Evolutionary conservation across 345 rosid species (phyloP).

Genomic region (Lumnitzera racemosa): DNA sequence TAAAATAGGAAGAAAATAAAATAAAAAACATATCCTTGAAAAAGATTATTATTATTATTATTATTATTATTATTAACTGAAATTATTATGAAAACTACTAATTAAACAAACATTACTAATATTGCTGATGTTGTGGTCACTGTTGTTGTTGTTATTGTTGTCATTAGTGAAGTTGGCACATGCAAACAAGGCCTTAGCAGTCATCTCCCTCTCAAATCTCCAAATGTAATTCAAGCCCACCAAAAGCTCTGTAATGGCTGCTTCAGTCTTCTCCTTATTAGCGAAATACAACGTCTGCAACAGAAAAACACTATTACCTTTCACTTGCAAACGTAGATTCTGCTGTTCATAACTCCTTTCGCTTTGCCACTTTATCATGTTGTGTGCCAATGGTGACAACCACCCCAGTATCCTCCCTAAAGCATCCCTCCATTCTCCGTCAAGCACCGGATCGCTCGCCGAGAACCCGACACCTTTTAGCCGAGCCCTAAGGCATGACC

Average conservation of each 20-base stretch:
- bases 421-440: constrained; percentile 83
- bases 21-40: no score
- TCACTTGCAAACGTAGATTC: constrained; percentile 15
- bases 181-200: constrained; percentile 75
- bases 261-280: constrained; percentile 77
- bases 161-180: constrained; percentile 20
- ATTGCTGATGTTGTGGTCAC: no score
- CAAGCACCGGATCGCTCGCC: constrained; percentile 67
- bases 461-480: constrained; percentile 70
- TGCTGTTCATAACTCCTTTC: constrained; percentile 94
- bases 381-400: constrained; percentile 88
- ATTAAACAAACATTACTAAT: no score
- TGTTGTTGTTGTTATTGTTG: no score
- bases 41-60: no score
- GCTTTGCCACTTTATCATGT: constrained; percentile 95
- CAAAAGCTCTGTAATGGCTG: constrained; percentile 84
- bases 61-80: no score
- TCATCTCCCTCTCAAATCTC: constrained; percentile 97
- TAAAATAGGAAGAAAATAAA: no score
- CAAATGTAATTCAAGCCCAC: constrained; percentile 94
- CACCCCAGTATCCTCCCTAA: constrained; percentile 67
- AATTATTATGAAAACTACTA: no score
- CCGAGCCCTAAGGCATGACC: constrained; percentile 51
- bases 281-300: constrained; percentile 79
- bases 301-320: constrained; percentile 40